phyloP scores from a whole-genome alignment of 306 rosid species.

The Hippophae gyantsensis region DNA sequence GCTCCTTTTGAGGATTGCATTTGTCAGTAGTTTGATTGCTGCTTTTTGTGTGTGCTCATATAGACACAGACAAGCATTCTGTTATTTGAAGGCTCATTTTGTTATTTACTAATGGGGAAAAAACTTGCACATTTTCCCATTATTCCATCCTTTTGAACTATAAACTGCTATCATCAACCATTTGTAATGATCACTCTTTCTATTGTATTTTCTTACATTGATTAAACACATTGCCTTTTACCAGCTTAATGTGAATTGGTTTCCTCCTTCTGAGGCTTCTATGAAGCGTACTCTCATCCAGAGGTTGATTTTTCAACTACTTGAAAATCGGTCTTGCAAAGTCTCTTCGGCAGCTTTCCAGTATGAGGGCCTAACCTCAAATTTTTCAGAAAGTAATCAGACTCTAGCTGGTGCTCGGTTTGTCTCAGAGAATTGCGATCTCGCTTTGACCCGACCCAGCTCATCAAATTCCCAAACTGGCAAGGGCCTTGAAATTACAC shows the following conservation, averaged over 20 bases:
- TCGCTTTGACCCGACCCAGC: constrained; percentile 26
- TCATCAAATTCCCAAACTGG: constrained; percentile 37
- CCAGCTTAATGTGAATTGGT: constrained; percentile 86
- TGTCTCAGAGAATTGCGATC: constrained; percentile 29
- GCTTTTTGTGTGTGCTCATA: too few relatives aligned
- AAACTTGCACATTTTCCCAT: too few relatives aligned
- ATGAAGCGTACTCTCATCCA: constrained; percentile 83
- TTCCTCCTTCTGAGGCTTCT: constrained; percentile 80
- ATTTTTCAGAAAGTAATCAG: constrained; percentile 29
- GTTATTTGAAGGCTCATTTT: too few relatives aligned
- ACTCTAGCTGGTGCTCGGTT: constrained; percentile 28
- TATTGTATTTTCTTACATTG: too few relatives aligned
- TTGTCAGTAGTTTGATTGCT: too few relatives aligned
- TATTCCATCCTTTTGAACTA: too few relatives aligned
- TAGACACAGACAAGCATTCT: too few relatives aligned
- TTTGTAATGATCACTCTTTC: constrained; percentile 2
- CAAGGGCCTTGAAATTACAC: constrained; percentile 68
- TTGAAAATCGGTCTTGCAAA: constrained; percentile 41
- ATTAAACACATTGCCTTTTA: constrained; percentile 5
- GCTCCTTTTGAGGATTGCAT: too few relatives aligned
- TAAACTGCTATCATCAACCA: too few relatives aligned
- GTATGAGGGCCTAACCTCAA: constrained; percentile 26
- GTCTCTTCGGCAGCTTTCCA: constrained; percentile 40
- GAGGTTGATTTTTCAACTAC: constrained; percentile 62
- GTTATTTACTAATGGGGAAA: too few relatives aligned